Conservation (phyloP, 345 rosid genomes). For the Corchorus olitorius region DNA sequence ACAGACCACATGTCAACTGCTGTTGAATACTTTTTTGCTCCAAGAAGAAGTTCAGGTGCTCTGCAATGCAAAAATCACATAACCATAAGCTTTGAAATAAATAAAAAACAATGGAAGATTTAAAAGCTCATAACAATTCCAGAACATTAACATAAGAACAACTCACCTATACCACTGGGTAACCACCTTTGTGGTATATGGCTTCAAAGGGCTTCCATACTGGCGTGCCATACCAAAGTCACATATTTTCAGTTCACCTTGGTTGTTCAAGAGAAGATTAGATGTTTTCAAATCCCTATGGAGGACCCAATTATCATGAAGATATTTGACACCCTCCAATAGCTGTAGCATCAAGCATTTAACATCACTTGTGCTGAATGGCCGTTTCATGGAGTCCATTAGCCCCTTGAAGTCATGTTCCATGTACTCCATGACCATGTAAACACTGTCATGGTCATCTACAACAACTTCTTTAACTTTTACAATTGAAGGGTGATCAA, state of each 20-base stretch:
- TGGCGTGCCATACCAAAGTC: slow-evolving; percentile 91
- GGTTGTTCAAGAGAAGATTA: slow-evolving; percentile 78
- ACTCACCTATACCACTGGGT: slow-evolving; percentile 87
- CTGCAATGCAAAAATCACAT: slow-evolving; percentile 40
- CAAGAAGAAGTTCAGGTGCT: slow-evolving; percentile 85
- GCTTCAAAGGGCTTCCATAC: slow-evolving; percentile 84
- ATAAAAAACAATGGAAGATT: neutral
- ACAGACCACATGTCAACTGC: slow-evolving; percentile 97
- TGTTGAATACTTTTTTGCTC: slow-evolving; percentile 76
- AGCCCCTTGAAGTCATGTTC: slow-evolving; percentile 80
- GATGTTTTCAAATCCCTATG: slow-evolving; percentile 93
- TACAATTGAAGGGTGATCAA: slow-evolving; percentile 74
- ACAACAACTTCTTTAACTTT: slow-evolving; percentile 82
- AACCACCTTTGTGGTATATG: slow-evolving; percentile 76
- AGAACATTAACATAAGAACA: neutral
- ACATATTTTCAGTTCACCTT: slow-evolving; percentile 76
- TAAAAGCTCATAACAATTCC: neutral
- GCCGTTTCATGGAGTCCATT: slow-evolving; percentile 67
- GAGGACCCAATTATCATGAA: slow-evolving; percentile 90
- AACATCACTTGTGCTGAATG: slow-evolving; percentile 86
- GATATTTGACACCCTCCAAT: slow-evolving; percentile 78
- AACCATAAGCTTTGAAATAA: slow-evolving; percentile 16
- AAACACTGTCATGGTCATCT: slow-evolving; percentile 62
- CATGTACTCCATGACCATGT: slow-evolving; percentile 93
- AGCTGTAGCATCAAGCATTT: slow-evolving; percentile 88